These are phyloP conservation scores for Huntiella bhutanensis DNA, from an alignment of 2,329 filamentous ascomycete species.

Conservation along the genomic window DNA sequence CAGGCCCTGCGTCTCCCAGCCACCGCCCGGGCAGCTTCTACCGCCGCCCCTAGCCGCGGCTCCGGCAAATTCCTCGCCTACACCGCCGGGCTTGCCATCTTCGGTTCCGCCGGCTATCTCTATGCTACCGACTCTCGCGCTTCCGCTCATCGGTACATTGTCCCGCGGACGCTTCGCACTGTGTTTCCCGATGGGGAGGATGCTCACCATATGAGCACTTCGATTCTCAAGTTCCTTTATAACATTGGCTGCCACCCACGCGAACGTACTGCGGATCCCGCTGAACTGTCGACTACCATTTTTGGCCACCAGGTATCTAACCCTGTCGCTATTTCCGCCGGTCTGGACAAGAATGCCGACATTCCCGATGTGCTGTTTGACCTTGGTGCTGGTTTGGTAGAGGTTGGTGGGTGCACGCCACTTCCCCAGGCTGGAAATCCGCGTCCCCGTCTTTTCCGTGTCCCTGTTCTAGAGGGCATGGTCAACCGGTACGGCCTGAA, in stretches of 20 bases:
- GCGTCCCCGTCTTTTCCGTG: constrained; percentile 69
- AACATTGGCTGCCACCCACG: constrained; percentile 59
- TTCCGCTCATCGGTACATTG: constrained; percentile 46
- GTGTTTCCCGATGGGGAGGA: constrained; percentile 66
- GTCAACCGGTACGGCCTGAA: constrained; percentile 96
- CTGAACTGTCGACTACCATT: constrained; percentile 28
- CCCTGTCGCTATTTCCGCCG: constrained; percentile 85
- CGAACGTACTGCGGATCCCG: constrained; percentile 41
- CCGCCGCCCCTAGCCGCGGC: constrained; percentile 16
- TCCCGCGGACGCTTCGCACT: constrained; percentile 45
- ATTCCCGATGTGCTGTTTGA: constrained; percentile 72
- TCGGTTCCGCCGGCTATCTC: constrained; percentile 34
- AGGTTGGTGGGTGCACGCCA: constrained; percentile 81
- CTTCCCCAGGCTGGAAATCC: constrained; percentile 77
- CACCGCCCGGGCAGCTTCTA: constrained; percentile 17
- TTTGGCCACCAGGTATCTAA: constrained; percentile 65
- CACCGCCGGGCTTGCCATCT: constrained; percentile 23
- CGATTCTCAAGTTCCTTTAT: constrained; percentile 53
- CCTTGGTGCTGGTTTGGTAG: constrained; percentile 69
- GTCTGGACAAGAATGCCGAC: constrained; percentile 85
- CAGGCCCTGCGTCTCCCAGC: constrained; percentile 3
- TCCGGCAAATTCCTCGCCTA: constrained; percentile 22
- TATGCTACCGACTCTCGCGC: constrained; percentile 61
- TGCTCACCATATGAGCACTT: constrained; percentile 67
- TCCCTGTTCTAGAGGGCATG: constrained; percentile 66